Conservation (phyloP, 805 yeast species). For the Kazachstania viticola region DNA sequence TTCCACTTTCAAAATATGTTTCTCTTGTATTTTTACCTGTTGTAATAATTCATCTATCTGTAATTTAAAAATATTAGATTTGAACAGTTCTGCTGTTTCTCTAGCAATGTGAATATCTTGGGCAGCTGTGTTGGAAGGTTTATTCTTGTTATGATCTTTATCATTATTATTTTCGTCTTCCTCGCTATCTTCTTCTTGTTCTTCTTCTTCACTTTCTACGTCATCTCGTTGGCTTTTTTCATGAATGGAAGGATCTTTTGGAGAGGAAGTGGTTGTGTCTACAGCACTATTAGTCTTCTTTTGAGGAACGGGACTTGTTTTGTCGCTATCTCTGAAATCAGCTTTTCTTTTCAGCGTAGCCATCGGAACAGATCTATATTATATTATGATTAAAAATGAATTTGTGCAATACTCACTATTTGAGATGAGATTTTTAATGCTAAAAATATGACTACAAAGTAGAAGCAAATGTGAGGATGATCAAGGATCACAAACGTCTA, state of each 20-base stretch:
- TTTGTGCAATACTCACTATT: not conserved
- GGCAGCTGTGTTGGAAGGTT: conserved; percentile 28
- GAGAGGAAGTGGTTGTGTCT: too few relatives aligned
- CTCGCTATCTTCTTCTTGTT: conserved; percentile 13
- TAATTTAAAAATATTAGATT: conserved; percentile 87
- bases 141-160: conserved; percentile 4
- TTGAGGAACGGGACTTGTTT: too few relatives aligned
- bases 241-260: too few relatives aligned
- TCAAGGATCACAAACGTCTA: too few relatives aligned
- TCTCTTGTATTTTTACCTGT: conserved; percentile 67
- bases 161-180: conserved; percentile 11
- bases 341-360: conserved; percentile 4
- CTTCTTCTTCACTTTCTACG: conserved; percentile 4
- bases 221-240: too few relatives aligned
- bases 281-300: too few relatives aligned
- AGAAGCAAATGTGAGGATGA: too few relatives aligned
- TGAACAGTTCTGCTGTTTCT: conserved; percentile 88
- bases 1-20: conserved; percentile 54
- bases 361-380: conserved; percentile 1
- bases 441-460: not conserved
- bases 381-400: not conserved
- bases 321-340: too few relatives aligned
- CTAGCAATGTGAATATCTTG: conserved; percentile 86
- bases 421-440: not conserved
- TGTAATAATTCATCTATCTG: conserved; percentile 85